Evolutionary conservation across 2,329 filamentous ascomycete species (phyloP).

Genomic region (Neurospora sp.): DNA sequence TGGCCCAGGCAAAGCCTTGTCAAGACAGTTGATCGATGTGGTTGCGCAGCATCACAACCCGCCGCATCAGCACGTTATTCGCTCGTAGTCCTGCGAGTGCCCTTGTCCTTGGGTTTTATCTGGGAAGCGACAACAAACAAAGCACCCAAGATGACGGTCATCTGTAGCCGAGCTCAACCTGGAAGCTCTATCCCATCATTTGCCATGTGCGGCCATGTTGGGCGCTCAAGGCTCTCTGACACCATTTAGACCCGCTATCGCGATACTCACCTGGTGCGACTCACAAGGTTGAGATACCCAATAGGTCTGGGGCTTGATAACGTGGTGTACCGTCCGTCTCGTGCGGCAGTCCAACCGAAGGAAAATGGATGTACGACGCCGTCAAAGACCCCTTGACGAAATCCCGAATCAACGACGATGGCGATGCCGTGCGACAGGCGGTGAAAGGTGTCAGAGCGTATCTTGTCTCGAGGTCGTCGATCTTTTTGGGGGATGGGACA

Average conservation of each 20-base stretch:
- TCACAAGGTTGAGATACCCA: background rate
- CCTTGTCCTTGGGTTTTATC: too few species aligned
- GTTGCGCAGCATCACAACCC: background rate
- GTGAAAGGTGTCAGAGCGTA: background rate
- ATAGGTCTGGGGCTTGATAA: background rate
- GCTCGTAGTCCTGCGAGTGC: background rate
- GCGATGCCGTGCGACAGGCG: background rate
- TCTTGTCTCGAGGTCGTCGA: slow-evolving; percentile 5
- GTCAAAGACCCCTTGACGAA: slow-evolving; percentile 2
- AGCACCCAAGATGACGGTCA: too few species aligned
- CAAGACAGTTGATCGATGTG: slow-evolving; percentile 1
- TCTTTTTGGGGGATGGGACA: slow-evolving; percentile 1
- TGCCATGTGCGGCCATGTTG: background rate
- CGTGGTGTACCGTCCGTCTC: background rate
- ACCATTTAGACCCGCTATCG: slow-evolving; percentile 8
- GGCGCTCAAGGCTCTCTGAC: slow-evolving; percentile 1
- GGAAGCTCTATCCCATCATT: background rate
- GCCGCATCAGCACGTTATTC: slow-evolving; percentile 7
- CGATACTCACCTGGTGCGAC: background rate
- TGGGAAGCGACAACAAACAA: too few species aligned
- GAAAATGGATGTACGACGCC: background rate
- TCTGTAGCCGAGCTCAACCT: too few species aligned
- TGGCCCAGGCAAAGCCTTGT: slow-evolving; percentile 1
- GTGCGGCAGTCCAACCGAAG: background rate
- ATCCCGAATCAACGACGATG: slow-evolving; percentile 1